phyloP scores from a whole-genome alignment of 768 basidiomycete genomes.

The Phaeolepiota aurea region DNA sequence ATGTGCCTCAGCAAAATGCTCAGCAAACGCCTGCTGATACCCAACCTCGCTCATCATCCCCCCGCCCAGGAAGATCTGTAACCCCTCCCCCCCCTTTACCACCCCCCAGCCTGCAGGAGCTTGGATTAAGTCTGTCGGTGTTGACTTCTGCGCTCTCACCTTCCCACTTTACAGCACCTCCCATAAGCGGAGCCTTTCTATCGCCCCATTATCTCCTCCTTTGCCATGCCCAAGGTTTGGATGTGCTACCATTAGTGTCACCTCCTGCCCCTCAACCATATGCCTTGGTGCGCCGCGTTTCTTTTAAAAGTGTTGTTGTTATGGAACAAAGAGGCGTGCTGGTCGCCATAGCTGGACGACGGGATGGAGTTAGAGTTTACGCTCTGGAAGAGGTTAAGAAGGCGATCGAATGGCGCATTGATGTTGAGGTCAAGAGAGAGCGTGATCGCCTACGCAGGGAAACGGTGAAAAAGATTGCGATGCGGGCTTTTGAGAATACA shows the following conservation, averaged over 20 bases:
- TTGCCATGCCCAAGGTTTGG: conserved; percentile 80
- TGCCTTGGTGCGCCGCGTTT: conserved; percentile 72
- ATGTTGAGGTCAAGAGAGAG: conserved; percentile 69
- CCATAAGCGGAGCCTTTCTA: conserved; percentile 71
- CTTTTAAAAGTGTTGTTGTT: conserved; percentile 81
- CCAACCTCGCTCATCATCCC: conserved; percentile 47
- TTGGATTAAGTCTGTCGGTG: conserved; percentile 64
- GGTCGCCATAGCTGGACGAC: conserved; percentile 82
- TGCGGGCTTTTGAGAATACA: conserved; percentile 22
- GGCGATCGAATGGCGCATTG: conserved; percentile 83
- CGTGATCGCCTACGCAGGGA: conserved; percentile 65
- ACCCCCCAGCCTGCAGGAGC: conserved; percentile 63
- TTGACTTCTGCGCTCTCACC: conserved; percentile 64
- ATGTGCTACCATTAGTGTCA: conserved; percentile 71
- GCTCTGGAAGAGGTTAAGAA: conserved; percentile 82
- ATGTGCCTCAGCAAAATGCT: conserved; percentile 10
- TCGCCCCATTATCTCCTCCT: conserved; percentile 76
- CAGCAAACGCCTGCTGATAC: conserved; percentile 21
- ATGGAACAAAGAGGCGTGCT: conserved; percentile 89
- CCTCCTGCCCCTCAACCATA: conserved; percentile 75
- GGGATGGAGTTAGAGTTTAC: conserved; percentile 84
- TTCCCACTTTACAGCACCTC: conserved; percentile 71
- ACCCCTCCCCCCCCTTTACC: conserved; percentile 71
- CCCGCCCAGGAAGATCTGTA: conserved; percentile 38
- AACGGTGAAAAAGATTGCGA: conserved; percentile 44